A percentile compares a stretch with the other conserved stretches of the same genome.
phyloP scores from a whole-genome alignment of 345 rosid species.

The Combretum micranthum region DNA sequence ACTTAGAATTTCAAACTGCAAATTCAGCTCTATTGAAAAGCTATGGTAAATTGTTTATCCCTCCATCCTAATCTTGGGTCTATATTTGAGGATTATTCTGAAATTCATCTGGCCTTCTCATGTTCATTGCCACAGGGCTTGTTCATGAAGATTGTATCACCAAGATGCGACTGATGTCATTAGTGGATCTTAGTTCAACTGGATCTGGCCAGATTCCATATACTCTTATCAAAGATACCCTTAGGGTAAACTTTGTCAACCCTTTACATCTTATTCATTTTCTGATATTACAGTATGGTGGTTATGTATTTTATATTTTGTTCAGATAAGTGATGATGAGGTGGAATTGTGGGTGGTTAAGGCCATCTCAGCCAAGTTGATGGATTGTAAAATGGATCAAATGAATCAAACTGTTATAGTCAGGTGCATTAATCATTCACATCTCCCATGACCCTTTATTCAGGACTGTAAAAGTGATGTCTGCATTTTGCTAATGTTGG shows the following conservation, averaged over 20 bases:
- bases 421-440: constrained; percentile 35
- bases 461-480: not conserved
- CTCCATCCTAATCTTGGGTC: not conserved
- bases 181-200: constrained; percentile 67
- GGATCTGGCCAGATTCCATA: constrained; percentile 70
- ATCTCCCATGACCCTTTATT: not conserved
- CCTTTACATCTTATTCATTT: constrained; percentile 1
- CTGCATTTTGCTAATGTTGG: not conserved
- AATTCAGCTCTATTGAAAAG: constrained; percentile 62
- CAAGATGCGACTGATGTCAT: constrained; percentile 82
- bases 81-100: not conserved
- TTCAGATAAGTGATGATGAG: constrained; percentile 74
- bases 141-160: constrained; percentile 79
- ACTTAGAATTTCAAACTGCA: constrained; percentile 66
- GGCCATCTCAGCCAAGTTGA: constrained; percentile 73
- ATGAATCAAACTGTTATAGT: constrained; percentile 77
- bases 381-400: constrained; percentile 88
- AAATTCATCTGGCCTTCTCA: not conserved
- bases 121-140: constrained; percentile 42
- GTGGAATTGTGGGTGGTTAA: constrained; percentile 84
- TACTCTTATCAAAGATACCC: constrained; percentile 53
- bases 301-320: constrained; percentile 1
- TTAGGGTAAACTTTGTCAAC: constrained; percentile 43
- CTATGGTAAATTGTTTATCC: constrained; percentile 40
- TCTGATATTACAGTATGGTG: constrained; percentile 4